Evolutionary conservation across 306 rosid genomes (phyloP).

Genomic region (Gastrolobium bilobum): DNA sequence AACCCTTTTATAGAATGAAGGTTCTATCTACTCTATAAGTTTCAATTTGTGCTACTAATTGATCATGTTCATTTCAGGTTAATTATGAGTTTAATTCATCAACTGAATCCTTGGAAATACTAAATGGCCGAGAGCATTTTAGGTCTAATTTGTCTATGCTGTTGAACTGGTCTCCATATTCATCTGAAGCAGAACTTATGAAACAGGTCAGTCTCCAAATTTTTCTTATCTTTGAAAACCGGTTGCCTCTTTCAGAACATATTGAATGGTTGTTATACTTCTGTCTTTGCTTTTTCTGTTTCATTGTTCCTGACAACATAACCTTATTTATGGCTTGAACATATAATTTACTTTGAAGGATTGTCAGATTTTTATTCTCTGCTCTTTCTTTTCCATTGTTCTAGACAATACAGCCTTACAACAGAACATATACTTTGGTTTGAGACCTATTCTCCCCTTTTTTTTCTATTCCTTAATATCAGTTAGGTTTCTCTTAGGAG

Average conservation of each 20-base stretch:
- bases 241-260: background rate
- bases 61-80: slow-evolving; percentile 66
- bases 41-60: slow-evolving; percentile 4
- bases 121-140: slow-evolving; percentile 69
- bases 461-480: background rate
- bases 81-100: slow-evolving; percentile 63
- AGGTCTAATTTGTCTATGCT: slow-evolving; percentile 67
- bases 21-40: background rate
- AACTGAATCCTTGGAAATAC: slow-evolving; percentile 54
- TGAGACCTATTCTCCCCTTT: background rate
- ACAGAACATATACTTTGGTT: background rate
- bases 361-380: background rate
- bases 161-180: slow-evolving; percentile 87
- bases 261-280: slow-evolving; percentile 2
- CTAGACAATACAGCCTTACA: slow-evolving; percentile 2
- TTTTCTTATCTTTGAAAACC: slow-evolving; percentile 17
- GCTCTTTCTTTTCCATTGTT: background rate
- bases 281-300: background rate
- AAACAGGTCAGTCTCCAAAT: slow-evolving; percentile 64
- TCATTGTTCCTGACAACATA: slow-evolving; percentile 7
- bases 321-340: slow-evolving; percentile 18
- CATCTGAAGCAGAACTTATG: slow-evolving; percentile 76
- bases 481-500: slow-evolving; percentile 2
- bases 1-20: slow-evolving; percentile 24
- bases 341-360: background rate